Conservation (phyloP, 805 yeast genomes). For the Cyberlindnera mississippiensis region DNA sequence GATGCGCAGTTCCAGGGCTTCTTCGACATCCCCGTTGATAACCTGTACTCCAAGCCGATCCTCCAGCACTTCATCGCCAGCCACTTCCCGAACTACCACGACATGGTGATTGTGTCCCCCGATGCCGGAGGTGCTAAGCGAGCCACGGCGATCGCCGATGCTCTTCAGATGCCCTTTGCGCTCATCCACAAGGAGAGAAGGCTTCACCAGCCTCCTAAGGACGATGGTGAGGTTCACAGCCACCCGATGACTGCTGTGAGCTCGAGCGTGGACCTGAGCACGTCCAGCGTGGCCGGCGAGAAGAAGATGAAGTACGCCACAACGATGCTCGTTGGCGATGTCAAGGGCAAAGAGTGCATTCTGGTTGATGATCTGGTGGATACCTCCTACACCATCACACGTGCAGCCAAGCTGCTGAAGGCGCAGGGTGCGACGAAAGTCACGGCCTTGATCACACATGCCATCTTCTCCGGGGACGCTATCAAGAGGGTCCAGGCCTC, state of each 20-base stretch:
- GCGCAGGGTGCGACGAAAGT: constrained; percentile 90
- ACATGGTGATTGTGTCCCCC: constrained; percentile 92
- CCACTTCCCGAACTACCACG: constrained; percentile 71
- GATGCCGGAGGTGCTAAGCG: constrained; percentile 99
- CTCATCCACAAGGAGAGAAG: constrained; percentile 92
- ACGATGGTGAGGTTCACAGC: constrained; percentile 12
- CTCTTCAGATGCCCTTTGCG: constrained; percentile 84
- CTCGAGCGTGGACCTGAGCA: too few species aligned
- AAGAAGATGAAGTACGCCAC: constrained; percentile 52
- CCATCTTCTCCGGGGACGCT: constrained; percentile 91
- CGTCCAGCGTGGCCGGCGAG: neutral
- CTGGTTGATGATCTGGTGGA: constrained; percentile 91
- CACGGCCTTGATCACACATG: constrained; percentile 88
- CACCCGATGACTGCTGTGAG: too few species aligned
- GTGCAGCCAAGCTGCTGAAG: constrained; percentile 89
- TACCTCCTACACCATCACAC: constrained; percentile 84
- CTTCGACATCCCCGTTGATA: constrained; percentile 94
- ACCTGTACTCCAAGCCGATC: constrained; percentile 83
- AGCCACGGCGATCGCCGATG: constrained; percentile 92
- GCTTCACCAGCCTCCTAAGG: constrained; percentile 35
- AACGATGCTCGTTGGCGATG: constrained; percentile 96
- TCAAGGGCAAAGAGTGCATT: constrained; percentile 80
- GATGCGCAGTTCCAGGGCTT: constrained; percentile 98
- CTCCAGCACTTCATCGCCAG: constrained; percentile 79
- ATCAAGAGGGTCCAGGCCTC: constrained; percentile 61